Base-by-base conservation (phyloP, 768 basidiomycete genomes). In the Tephrocybe sp. region DNA sequence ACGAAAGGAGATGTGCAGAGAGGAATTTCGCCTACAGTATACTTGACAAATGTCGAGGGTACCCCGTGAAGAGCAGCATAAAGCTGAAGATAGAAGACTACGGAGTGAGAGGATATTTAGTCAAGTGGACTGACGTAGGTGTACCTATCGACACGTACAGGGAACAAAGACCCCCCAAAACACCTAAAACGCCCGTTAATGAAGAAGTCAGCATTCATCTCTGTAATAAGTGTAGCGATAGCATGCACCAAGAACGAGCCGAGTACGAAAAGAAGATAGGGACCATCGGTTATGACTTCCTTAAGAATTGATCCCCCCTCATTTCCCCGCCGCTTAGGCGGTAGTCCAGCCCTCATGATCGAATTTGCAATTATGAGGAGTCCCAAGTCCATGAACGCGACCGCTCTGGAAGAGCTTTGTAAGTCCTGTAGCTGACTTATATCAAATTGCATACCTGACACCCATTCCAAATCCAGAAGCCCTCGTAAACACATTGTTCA, bases 41-140 rank as follows among this genome's bases (percentile, higher is more conserved):
- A 78, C 50, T 74, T 74, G 5, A 71, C 69, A n/a, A 79, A 64
- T 1, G 31, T 57, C 4, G 66, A 49, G 38, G 73, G 60, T 7
- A 76, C 69, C 9, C 68, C 65, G 52, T 77, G 72, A 17, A 70
- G 54, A 3, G 67, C 68, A 12, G 75, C 67, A 54, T 72, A 79
- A 4, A 79, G 65, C 51, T 81, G 78, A 8, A 81, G 67, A 56
- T 80, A 81, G 59, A 80, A 79, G 57, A 74, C 77, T 79, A 26
- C 7, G 26, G 53, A 23, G 22, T 23, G 22, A 6, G 12, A 34
- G 16, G 16, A 22, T 40, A 1, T 35, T 32, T 50, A 53, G 41
- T 19, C 16, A 9, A 38, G 35, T 30, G 50, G 19, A n/a, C n/a
- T n/a, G n/a, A 53, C 34, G 32, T 20, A 44, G 11, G n/a, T 32